phyloP scores from a whole-genome alignment of 495 filamentous ascomycete genomes.

The Neurospora sp. region DNA sequence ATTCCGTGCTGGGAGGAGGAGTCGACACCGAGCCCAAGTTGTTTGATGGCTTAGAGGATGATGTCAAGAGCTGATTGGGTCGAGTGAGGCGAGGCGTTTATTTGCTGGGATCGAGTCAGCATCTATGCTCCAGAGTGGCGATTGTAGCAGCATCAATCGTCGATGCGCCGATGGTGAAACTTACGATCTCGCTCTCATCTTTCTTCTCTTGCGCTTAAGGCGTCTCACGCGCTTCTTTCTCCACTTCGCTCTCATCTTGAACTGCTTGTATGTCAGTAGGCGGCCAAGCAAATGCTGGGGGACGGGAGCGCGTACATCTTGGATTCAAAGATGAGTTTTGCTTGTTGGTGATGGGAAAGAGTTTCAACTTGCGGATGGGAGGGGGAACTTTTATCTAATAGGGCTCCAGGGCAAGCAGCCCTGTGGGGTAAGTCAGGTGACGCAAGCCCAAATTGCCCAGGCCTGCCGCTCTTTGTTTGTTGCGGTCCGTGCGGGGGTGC shows the following conservation, averaged over 20 bases:
- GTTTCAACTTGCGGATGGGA: conserved; percentile 13
- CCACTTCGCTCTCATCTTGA: conserved; percentile 98
- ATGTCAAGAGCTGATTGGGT: conserved; percentile 23
- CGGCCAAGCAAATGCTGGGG: conserved; percentile 1
- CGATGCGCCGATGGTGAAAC: conserved; percentile 20
- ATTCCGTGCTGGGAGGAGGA: conserved; percentile 4
- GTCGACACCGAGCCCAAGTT: conserved; percentile 9
- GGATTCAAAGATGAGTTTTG: conserved; percentile 20
- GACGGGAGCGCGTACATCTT: conserved; percentile 8
- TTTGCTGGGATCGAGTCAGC: conserved; percentile 42
- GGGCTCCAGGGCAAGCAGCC: conserved; percentile 24
- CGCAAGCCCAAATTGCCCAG: not conserved
- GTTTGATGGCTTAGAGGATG: conserved; percentile 7
- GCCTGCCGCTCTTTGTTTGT: not conserved
- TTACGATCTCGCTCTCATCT: conserved; percentile 90
- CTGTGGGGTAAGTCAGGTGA: conserved; percentile 28
- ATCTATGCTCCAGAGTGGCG: conserved; percentile 2
- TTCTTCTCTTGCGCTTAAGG: conserved; percentile 98
- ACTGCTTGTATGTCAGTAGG: conserved; percentile 12
- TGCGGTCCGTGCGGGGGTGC: not conserved
- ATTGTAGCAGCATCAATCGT: not conserved
- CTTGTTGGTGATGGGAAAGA: conserved; percentile 22
- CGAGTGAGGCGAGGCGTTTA: conserved; percentile 46
- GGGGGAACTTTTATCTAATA: conserved; percentile 20
- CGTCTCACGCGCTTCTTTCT: conserved; percentile 98